A percentile compares a stretch with the other conserved stretches of the same genome.
Conservation (phyloP, 805 yeast species). For the Hanseniaspora pseudoguilliermondii region DNA sequence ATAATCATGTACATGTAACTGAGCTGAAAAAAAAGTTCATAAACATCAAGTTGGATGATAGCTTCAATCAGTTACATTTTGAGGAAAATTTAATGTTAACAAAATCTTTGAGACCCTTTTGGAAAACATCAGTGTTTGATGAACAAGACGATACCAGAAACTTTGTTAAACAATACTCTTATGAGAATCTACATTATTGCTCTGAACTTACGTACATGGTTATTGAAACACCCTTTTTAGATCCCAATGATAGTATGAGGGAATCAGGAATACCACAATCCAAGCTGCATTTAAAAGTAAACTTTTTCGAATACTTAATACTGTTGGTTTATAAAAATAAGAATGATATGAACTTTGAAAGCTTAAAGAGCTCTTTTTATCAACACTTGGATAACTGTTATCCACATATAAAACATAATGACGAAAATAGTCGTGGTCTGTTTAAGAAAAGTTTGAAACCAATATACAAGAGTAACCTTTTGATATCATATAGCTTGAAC, state of each 20-base stretch:
- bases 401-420: background rate
- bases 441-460: slow-evolving; percentile 1
- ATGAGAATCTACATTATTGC: background rate
- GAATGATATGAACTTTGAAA: background rate
- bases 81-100: background rate
- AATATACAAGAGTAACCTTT: background rate
- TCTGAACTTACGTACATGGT: background rate
- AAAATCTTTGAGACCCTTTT: background rate
- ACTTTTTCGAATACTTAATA: slow-evolving; percentile 1
- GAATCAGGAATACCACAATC: background rate
- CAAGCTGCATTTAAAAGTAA: background rate
- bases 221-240: background rate
- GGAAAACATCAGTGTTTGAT: background rate
- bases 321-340: background rate
- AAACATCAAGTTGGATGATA: background rate
- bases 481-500: background rate
- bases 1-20: background rate
- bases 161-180: background rate
- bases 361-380: background rate
- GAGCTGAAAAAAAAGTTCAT: background rate
- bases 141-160: background rate
- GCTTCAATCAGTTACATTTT: background rate
- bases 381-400: background rate
- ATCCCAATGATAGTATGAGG: background rate
- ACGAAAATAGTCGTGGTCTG: background rate